A percentile compares a stretch with the other conserved stretches of the same genome.
Conservation (phyloP, 495 filamentous ascomycete genomes). For the Trichoderma virens region DNA sequence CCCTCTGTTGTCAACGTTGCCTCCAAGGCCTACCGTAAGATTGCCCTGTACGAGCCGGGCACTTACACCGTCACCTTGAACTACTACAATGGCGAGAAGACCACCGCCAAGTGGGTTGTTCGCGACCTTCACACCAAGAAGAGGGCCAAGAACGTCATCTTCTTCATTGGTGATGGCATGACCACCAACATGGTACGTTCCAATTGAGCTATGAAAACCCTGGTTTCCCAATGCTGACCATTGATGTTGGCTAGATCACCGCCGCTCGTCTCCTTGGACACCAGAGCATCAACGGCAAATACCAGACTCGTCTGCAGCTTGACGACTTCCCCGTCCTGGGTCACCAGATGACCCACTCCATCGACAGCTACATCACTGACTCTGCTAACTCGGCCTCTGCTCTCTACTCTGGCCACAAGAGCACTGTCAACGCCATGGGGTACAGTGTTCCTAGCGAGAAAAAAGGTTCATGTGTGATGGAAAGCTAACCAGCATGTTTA, state of each 20-base stretch:
- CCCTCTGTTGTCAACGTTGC: conserved; percentile 64
- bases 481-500: conserved; percentile 7
- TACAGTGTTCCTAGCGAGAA: conserved; percentile 10
- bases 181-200: conserved; percentile 62
- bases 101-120: conserved; percentile 61
- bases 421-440: conserved; percentile 62
- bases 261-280: conserved; percentile 68
- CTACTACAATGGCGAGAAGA: conserved; percentile 58
- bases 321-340: conserved; percentile 67
- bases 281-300: conserved; percentile 66
- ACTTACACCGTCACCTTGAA: conserved; percentile 62
- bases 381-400: conserved; percentile 69
- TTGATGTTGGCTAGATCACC: conserved; percentile 25
- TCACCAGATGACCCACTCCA: conserved; percentile 66
- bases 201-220: conserved; percentile 18
- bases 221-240: background rate
- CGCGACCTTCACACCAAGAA: conserved; percentile 54
- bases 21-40: conserved; percentile 57
- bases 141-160: conserved; percentile 68
- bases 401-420: conserved; percentile 69
- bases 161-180: conserved; percentile 74
- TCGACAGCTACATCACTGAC: conserved; percentile 71
- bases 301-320: conserved; percentile 57
- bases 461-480: background rate
- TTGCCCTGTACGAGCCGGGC: conserved; percentile 61